Conservation (phyloP, 352 stramenopile species). For the Pythium brachiatum region DNA sequence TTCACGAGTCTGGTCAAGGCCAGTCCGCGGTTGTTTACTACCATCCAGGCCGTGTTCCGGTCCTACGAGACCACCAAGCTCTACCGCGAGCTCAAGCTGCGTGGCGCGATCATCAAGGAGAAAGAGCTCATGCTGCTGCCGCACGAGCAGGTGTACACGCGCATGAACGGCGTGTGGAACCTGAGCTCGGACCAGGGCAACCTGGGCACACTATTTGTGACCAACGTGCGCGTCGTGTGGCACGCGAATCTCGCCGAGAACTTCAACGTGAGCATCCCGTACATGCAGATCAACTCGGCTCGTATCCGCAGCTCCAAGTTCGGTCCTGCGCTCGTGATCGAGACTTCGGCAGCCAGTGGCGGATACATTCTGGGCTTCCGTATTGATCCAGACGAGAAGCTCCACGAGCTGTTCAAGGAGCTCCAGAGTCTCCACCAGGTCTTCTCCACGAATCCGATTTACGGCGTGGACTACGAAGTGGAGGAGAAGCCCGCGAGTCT, state of each 20-base stretch:
- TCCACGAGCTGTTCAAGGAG: constrained; percentile 85
- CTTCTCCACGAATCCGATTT: constrained; percentile 86
- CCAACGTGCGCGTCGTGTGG: constrained; percentile 92
- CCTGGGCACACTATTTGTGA: constrained; percentile 91
- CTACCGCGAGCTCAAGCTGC: constrained; percentile 92
- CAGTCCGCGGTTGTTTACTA: constrained; percentile 90
- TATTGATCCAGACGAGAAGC: constrained; percentile 82
- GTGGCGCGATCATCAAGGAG: constrained; percentile 90
- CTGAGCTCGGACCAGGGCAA: constrained; percentile 91
- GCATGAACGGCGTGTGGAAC: constrained; percentile 90
- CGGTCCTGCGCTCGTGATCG: constrained; percentile 86
- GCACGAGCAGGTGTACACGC: constrained; percentile 88
- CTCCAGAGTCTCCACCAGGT: constrained; percentile 80
- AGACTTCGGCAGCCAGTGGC: constrained; percentile 76
- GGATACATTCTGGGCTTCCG: constrained; percentile 92
- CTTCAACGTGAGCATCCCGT: constrained; percentile 95
- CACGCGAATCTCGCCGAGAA: constrained; percentile 92
- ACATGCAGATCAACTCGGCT: constrained; percentile 91
- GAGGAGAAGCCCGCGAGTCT: constrained; percentile 69
- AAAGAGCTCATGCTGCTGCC: constrained; percentile 85
- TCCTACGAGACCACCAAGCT: constrained; percentile 93
- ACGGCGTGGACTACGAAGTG: constrained; percentile 87
- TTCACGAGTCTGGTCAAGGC: constrained; percentile 93
- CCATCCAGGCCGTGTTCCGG: constrained; percentile 89
- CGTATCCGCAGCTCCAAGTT: constrained; percentile 90